Conservation (phyloP, 495 filamentous ascomycete species). For the Neurospora hispaniola region DNA sequence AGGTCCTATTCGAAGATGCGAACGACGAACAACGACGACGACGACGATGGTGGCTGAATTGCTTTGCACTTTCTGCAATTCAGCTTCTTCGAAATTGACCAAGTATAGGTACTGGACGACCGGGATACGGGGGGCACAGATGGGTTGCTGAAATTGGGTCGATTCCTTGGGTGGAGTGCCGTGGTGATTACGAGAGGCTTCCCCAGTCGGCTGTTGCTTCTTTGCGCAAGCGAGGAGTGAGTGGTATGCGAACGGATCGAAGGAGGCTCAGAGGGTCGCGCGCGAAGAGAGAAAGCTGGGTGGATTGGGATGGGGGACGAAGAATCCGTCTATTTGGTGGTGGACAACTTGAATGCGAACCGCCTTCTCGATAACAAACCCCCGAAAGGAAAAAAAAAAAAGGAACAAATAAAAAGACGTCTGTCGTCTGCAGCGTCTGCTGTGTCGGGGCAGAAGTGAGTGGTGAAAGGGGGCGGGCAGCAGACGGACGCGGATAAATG, state of each 20-base stretch:
- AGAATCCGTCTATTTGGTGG: neutral
- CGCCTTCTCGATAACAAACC: neutral
- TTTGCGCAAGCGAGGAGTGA: neutral
- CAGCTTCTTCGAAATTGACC: neutral
- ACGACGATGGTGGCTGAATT: neutral
- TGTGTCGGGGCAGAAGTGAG: neutral
- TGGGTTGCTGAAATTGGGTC: neutral
- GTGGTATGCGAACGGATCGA: neutral
- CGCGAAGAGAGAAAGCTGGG: neutral
- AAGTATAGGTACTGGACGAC: neutral
- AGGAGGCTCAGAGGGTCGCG: neutral
- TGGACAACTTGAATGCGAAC: neutral
- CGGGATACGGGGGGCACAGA: neutral
- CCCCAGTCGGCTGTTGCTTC: neutral
- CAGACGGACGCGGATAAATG: neutral
- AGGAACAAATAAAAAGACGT: neutral
- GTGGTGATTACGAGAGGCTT: neutral
- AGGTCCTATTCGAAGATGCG: neutral
- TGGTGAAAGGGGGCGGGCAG: neutral
- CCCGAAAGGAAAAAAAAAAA: neutral
- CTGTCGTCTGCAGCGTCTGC: neutral
- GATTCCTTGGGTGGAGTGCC: neutral
- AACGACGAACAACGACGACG: neutral
- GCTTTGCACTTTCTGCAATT: neutral
- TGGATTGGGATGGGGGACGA: neutral